These are phyloP conservation scores for Trametes maxima DNA, from an alignment of 768 basidiomycete genomes.

Conservation along the genomic window DNA sequence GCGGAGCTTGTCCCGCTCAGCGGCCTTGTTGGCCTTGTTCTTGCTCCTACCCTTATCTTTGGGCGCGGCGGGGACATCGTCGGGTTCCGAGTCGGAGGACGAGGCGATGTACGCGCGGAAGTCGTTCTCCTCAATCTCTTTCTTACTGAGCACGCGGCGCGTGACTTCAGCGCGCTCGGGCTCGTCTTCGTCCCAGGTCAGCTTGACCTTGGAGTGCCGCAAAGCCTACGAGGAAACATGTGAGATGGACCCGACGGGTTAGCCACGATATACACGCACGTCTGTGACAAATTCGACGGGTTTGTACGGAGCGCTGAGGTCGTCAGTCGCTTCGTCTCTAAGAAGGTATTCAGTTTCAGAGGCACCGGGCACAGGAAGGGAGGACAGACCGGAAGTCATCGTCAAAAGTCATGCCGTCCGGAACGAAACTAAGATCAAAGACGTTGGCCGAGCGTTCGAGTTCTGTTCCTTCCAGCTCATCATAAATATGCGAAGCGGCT, in stretches of 20 bases:
- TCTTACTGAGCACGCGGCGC: constrained; percentile 71
- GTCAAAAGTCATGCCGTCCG: constrained; percentile 85
- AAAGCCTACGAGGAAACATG: constrained; percentile 62
- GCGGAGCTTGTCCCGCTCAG: constrained; percentile 72
- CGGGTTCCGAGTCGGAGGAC: constrained; percentile 65
- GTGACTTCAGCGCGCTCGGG: constrained; percentile 82
- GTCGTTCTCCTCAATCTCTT: constrained; percentile 91
- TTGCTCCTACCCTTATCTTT: constrained; percentile 45
- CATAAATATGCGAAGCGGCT: constrained; percentile 77
- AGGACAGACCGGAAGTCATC: constrained; percentile 64
- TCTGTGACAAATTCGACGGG: constrained; percentile 91
- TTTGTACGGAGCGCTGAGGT: constrained; percentile 60
- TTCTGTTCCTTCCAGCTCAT: constrained; percentile 92
- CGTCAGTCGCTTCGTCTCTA: constrained; percentile 85
- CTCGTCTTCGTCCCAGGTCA: constrained; percentile 99
- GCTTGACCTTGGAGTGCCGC: constrained; percentile 95
- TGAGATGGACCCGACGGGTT: background rate
- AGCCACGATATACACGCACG: constrained; percentile 49
- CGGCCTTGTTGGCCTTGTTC: constrained; percentile 43
- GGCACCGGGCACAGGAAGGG: background rate
- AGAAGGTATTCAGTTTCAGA: background rate
- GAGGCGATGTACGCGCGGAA: constrained; percentile 60
- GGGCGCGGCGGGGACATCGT: constrained; percentile 47
- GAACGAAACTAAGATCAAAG: constrained; percentile 93
- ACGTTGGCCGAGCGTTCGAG: constrained; percentile 96